Evolutionary conservation across 306 rosid genomes (phyloP).

Genomic region (Mimosa pudica): DNA sequence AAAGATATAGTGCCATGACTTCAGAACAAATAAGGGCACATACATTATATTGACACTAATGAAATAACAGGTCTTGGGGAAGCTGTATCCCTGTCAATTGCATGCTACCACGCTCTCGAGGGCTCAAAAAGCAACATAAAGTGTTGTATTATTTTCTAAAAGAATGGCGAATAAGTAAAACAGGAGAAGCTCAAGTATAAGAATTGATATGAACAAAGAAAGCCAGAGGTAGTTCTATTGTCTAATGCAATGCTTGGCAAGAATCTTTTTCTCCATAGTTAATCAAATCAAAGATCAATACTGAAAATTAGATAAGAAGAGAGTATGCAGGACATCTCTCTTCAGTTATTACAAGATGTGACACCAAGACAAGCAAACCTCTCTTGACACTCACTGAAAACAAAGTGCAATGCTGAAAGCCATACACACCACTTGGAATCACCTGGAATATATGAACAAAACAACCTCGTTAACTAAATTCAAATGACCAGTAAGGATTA

Average conservation of each 20-base stretch:
- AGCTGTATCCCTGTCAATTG: neutral
- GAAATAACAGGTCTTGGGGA: neutral
- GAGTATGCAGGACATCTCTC: constrained; percentile 39
- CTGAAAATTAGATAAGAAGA: constrained; percentile 20
- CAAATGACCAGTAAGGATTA: neutral
- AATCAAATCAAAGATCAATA: constrained; percentile 16
- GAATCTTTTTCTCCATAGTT: constrained; percentile 4
- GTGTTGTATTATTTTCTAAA: neutral
- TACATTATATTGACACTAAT: neutral
- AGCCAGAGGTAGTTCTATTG: constrained; percentile 8
- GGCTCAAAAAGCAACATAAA: neutral
- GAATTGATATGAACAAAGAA: constrained; percentile 3
- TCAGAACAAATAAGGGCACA: neutral
- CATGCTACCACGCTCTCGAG: neutral
- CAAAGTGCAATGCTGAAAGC: constrained; percentile 30
- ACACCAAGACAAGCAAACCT: constrained; percentile 33
- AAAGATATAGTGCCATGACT: neutral
- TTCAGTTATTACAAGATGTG: constrained; percentile 49
- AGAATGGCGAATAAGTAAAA: constrained; percentile 4
- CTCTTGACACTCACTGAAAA: constrained; percentile 6
- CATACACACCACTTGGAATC: constrained; percentile 43
- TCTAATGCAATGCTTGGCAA: constrained; percentile 25
- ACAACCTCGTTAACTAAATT: constrained; percentile 14
- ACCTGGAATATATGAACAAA: constrained; percentile 46
- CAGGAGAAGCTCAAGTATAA: neutral